phyloP scores from a whole-genome alignment of 2,329 filamentous ascomycete species.

The Diaporthe longicolla region DNA sequence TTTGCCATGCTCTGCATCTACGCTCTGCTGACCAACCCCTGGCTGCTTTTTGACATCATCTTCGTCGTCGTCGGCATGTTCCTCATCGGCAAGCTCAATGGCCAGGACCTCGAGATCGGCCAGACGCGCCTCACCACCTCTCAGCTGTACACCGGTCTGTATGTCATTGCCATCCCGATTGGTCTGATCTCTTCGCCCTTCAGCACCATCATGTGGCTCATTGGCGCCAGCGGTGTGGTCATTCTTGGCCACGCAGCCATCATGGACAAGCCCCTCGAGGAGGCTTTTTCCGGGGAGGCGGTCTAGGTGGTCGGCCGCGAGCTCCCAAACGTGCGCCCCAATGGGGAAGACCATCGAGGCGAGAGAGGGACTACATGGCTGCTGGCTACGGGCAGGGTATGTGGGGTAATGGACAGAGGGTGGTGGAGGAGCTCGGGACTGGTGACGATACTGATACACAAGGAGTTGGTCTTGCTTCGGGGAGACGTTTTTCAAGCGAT shows the following conservation, averaged over 20 bases:
- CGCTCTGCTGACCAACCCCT: slow-evolving; percentile 88
- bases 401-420: slow-evolving; percentile 58
- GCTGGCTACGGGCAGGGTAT: slow-evolving; percentile 61
- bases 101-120: slow-evolving; percentile 89
- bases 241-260: slow-evolving; percentile 95
- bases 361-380: slow-evolving; percentile 73
- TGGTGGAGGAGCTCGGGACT: slow-evolving; percentile 78
- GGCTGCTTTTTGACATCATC: slow-evolving; percentile 92
- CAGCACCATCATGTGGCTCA: slow-evolving; percentile 90
- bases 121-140: slow-evolving; percentile 86
- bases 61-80: slow-evolving; percentile 90
- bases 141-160: slow-evolving; percentile 92
- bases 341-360: slow-evolving; percentile 99
- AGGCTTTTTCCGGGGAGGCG: slow-evolving; percentile 99
- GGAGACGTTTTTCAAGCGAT: slow-evolving; percentile 70
- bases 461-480: slow-evolving; percentile 65
- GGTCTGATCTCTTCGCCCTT: slow-evolving; percentile 89
- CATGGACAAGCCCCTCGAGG: slow-evolving; percentile 99
- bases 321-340: slow-evolving; percentile 93
- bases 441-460: slow-evolving; percentile 69
- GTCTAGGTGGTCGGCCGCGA: slow-evolving; percentile 99
- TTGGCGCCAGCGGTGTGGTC: slow-evolving; percentile 93
- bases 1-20: slow-evolving; percentile 98
- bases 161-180: slow-evolving; percentile 86
- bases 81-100: slow-evolving; percentile 90